Conservation (phyloP, 306 rosid genomes). For the Prunus kanzakura region DNA sequence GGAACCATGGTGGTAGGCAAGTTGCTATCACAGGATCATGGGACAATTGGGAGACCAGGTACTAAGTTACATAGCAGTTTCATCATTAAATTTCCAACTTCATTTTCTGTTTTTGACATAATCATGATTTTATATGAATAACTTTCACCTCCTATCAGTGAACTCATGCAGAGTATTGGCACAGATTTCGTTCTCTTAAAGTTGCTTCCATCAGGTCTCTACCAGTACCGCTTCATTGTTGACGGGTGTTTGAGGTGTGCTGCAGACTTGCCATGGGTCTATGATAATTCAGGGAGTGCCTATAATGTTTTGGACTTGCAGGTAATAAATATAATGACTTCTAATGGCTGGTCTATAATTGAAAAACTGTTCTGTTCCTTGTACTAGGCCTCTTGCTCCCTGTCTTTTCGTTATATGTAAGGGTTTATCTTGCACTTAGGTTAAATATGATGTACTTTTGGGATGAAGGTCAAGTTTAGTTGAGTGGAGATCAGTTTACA, state of each 20-base stretch:
- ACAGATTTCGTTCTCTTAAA: slow-evolving; percentile 40
- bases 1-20: slow-evolving; percentile 63
- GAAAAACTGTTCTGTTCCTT: background rate
- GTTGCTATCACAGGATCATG: slow-evolving; percentile 79
- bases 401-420: background rate
- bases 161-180: slow-evolving; percentile 46
- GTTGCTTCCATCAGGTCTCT: slow-evolving; percentile 60
- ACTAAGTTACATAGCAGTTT: slow-evolving; percentile 6
- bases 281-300: slow-evolving; percentile 44
- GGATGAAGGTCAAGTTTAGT: background rate
- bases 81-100: slow-evolving; percentile 5
- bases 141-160: slow-evolving; percentile 49
- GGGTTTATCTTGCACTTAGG: background rate
- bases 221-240: slow-evolving; percentile 68
- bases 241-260: slow-evolving; percentile 70
- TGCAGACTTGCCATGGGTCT: slow-evolving; percentile 62
- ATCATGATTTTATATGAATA: slow-evolving; percentile 15
- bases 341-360: background rate
- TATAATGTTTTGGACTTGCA: slow-evolving; percentile 79
- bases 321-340: slow-evolving; percentile 42
- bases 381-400: background rate
- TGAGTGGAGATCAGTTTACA: background rate
- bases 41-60: slow-evolving; percentile 84
- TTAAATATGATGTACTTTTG: background rate
- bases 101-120: slow-evolving; percentile 1